Base-by-base conservation (phyloP, 176 grass and related monocot genomes). In the Themeda triandra region DNA sequence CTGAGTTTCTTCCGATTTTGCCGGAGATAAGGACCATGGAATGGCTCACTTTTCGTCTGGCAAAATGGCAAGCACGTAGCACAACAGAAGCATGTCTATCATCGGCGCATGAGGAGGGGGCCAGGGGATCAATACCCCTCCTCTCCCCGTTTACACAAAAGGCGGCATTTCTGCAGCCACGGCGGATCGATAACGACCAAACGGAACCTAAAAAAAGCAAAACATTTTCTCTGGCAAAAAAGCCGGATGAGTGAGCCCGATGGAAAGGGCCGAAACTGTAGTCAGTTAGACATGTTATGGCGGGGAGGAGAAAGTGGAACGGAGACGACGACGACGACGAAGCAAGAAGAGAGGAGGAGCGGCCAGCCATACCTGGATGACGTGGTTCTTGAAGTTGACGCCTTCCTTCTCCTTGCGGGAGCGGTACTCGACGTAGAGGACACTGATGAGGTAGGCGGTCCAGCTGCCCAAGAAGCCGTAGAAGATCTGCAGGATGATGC, bases 391-490 rank as follows among this genome's bases (percentile, higher is more conserved):
- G 88, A 93, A 93, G 78, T 33, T 66, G 88, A 90, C 73, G 49
- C 83, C 88, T 14, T 90, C 88, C 91, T 93, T 93, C 82, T 93
- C 91, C 88, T 93, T 93, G 46, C 91, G 91, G 66, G 68, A 45
- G 46, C 91, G 91, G 88, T 88, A 93, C 78, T 93, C 91, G 85
- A 93, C 88, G 82, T 93, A 93, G 88, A 93, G 91, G 68, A 93
- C 91, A 7, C 91, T 93, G 91, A 93, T 93, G 82, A 93, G 85
- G 78, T 93, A 93, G 15, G 91, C 91, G 19, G 91, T 93, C 91
- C 91, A 93, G 88, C 91, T 93, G 72, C 91, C 91, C 67, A 93
- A 2, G 73, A 93, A 75, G 51, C 91, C 88, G 82, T 93, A 93
- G 88, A 93, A 93, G 65, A 93, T 19, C 78, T 93, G 91, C 72